Base-by-base conservation (phyloP, 768 basidiomycete genomes). In the Trametes cinnabarina region DNA sequence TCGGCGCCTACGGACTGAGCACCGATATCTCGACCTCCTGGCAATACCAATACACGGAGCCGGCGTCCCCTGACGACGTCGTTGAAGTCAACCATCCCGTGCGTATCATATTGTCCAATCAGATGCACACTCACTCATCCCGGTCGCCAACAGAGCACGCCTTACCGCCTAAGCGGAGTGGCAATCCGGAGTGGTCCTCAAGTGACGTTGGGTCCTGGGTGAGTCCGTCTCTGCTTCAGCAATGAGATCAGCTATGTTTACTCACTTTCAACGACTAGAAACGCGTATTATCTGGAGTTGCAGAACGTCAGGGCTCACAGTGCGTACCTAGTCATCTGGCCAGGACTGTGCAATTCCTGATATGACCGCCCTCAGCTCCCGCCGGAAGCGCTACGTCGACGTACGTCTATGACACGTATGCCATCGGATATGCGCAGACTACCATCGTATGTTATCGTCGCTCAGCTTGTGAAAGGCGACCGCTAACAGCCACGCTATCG, bases 391-490 rank as follows among this genome's bases (percentile, higher is more conserved):
- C 60, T 2, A 30, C 55, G 5, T 51, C 59, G 23, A 60, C 55
- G 1, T 61, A 63, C 48, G 55, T 62, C 17, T 63, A 58, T 57
- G 60, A 60, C 37, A 64, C 63, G 14, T 65, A 62, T 26, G 61
- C 58, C 23, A 62, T 62, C 40, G 65, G 65, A 14, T 66, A 63
- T 25, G 60, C 57, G 30, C 59, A 66, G 55, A 63, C 65, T 12
- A 57, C 60, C 10, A 57, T 66, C 41, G 65, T 63, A 32, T 4
- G 63, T 57, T 3, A n/a, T n/a, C 39, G n/a, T n/a, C n/a, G n/a
- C n/a, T n/a, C n/a, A n/a, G n/a, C n/a, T n/a, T n/a, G n/a, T n/a
- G n/a, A n/a, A n/a, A n/a, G n/a, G n/a, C n/a, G n/a, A n/a, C n/a
- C n/a, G n/a, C n/a, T n/a, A n/a, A n/a, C n/a, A n/a, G n/a, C n/a